Evolutionary conservation across 306 rosid genomes (phyloP).

Genomic region (Ormosia emarginata): DNA sequence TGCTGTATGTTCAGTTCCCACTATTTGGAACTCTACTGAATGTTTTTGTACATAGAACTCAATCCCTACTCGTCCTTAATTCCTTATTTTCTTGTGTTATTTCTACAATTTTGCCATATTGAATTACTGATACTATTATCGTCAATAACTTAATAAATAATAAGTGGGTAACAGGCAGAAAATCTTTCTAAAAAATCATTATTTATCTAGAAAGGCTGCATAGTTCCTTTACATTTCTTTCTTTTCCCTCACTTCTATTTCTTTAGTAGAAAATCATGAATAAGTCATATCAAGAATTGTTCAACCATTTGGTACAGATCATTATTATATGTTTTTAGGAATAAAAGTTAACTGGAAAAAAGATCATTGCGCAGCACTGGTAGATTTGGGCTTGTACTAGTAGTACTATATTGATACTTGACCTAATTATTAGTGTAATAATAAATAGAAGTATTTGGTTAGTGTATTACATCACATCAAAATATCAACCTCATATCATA

Average conservation of each 20-base stretch:
- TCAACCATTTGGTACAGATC: not conserved
- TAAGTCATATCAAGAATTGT: not conserved
- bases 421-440: not conserved
- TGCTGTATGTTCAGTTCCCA: slow-evolving; percentile 56
- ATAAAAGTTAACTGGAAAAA: not conserved
- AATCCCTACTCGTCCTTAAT: not conserved
- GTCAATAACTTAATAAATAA: slow-evolving; percentile 6
- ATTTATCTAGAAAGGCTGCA: not conserved
- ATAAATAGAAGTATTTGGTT: not conserved
- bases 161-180: not conserved
- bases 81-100: not conserved
- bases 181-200: not conserved
- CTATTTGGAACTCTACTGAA: slow-evolving; percentile 1
- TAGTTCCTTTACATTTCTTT: not conserved
- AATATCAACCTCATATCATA: not conserved
- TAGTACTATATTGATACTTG: not conserved
- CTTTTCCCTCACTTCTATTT: not conserved
- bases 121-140: not conserved
- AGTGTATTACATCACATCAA: not conserved
- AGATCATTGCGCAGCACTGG: not conserved
- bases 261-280: not conserved
- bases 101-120: not conserved
- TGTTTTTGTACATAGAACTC: not conserved
- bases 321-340: not conserved
- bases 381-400: not conserved